Evolutionary conservation across 2,329 filamentous ascomycete genomes (phyloP), one percentile per base, ranked within the genome.

Genomic region (Alternaria tenuissima): DNA sequence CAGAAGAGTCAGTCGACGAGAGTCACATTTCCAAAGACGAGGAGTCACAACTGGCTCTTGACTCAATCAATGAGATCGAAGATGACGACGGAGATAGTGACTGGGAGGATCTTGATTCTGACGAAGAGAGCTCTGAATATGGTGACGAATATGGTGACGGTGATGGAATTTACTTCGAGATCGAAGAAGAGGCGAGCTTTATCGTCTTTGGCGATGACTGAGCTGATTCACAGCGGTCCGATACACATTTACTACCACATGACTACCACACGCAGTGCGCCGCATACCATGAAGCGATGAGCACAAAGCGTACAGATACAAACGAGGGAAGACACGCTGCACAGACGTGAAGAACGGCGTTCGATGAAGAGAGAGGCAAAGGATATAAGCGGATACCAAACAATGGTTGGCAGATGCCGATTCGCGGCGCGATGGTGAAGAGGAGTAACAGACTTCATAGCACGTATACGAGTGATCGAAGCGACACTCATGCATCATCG

Each of bases 161-260:
- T 32, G 42, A 34, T 38, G 43, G 53, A 30, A 55, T 65, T 14
- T 64, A 61, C 36, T 68, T 64, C 34, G 63, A 71, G 24, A 49
- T 60, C 12, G 66, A 69, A 3, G 65, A 70, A 6, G 62, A 69
- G 32, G 54, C 63, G 18, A 70, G 58, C 49, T 72, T 68, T 32
- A 65, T 72, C 16, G 64, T 72, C 5, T 72, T 72, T 47, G 65
- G 63, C 4, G 63, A 69, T 20, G 66, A 69, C 39, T 71, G 62
- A 70, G 44, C 22, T 20, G 34, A 14, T 34, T 32, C 41, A 38
- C 46, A 49, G 30, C 20, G 32, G 22, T 38, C 3, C 22, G 42
- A 30, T 39, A 30, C 22, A 26, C 11, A 28, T 9, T 28, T 32
- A 41, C 12, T 16, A 24, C 28, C 32, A 44, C 22, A n/a, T 24